Evolutionary conservation across 140 eudicot genomes (phyloP).

Genomic region (Oenanthe javanica): DNA sequence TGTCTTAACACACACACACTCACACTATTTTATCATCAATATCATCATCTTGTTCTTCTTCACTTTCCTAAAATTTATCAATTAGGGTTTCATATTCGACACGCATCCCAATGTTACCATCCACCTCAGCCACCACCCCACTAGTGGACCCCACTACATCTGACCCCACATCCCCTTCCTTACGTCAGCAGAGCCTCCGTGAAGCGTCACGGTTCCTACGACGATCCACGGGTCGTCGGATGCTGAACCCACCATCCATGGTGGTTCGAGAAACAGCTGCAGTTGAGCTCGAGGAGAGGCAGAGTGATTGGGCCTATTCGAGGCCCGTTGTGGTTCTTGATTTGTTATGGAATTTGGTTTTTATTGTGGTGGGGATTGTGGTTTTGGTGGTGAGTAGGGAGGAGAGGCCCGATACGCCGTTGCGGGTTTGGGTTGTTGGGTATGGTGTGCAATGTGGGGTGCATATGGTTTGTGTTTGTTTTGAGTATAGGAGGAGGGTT

Average conservation of each 20-base stretch:
- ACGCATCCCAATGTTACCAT: constrained; percentile 19
- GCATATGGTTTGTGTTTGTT: constrained; percentile 50
- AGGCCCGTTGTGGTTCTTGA: constrained; percentile 48
- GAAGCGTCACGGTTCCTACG: constrained; percentile 43
- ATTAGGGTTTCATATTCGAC: not conserved
- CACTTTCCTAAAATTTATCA: not conserved
- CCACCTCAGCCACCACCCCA: constrained; percentile 23
- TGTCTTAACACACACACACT: not conserved
- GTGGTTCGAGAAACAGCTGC: constrained; percentile 42
- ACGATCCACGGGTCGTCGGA: constrained; percentile 38
- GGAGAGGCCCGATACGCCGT: constrained; percentile 23
- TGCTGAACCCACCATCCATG: constrained; percentile 49
- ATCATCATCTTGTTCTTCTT: too few species aligned
- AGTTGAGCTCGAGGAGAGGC: constrained; percentile 39
- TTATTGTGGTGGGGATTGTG: constrained; percentile 26
- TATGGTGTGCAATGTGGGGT: constrained; percentile 43
- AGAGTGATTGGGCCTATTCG: constrained; percentile 57
- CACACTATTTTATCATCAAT: not conserved
- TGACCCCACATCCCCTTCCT: constrained; percentile 29
- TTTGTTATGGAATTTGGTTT: constrained; percentile 40
- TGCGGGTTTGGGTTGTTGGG: constrained; percentile 48
- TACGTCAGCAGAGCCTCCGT: constrained; percentile 36
- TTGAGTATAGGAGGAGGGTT: constrained; percentile 40
- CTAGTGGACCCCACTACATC: constrained; percentile 28
- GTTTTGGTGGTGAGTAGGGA: constrained; percentile 30